Evolutionary conservation across 1,139 yeast genomes (phyloP), one percentile per base, ranked within the genome.

Genomic region (Magnusiomyces tetraspermus): DNA sequence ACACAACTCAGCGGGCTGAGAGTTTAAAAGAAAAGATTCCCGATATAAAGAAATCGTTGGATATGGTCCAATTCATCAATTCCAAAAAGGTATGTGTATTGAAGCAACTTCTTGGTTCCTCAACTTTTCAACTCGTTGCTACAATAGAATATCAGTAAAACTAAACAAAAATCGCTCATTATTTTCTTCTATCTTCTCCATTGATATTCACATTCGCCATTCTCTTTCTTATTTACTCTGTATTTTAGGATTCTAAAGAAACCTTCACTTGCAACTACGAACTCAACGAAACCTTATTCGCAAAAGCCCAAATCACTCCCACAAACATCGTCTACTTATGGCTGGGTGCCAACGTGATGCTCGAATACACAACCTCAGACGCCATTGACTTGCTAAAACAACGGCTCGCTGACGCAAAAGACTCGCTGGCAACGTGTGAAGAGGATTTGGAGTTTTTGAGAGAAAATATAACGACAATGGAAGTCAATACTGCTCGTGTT

Each of bases 291-390:
- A 92, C 98, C 0, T 75, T 92, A 50, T 92, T 82, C 65, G 85
- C 97, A n/a, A 80, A 81, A 57, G 98, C 98, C 1, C 76, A 76
- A 38, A 76, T 92, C 40, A 73, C 75, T 21, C 75, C 80, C n/a
- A 68, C 76, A 1, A 79, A 85, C 50, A 73, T 73, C 19, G 98
- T 92, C 1, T 81, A 80, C 58, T 75, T 92, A 52, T 92, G 98
- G 98, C 76, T 92, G 22, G 99, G 99, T 11, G 69, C 99, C 1
- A 96, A 90, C 63, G 94, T 92, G 21, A 92, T 92, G 98, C 75
- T 94, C 63, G 98, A 92, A 66, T 92, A 92, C 66, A 90, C 96
- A 3, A 74, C 88, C 38, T 85, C 79, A 46, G 98, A 92, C 66
- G 98, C 98, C 1, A 76, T 82, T 49, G 82, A 74, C 31, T 74